These are phyloP conservation scores for Aspergillus nidulans DNA, from an alignment of 495 filamentous ascomycete genomes.

Conservation along the genomic window DNA sequence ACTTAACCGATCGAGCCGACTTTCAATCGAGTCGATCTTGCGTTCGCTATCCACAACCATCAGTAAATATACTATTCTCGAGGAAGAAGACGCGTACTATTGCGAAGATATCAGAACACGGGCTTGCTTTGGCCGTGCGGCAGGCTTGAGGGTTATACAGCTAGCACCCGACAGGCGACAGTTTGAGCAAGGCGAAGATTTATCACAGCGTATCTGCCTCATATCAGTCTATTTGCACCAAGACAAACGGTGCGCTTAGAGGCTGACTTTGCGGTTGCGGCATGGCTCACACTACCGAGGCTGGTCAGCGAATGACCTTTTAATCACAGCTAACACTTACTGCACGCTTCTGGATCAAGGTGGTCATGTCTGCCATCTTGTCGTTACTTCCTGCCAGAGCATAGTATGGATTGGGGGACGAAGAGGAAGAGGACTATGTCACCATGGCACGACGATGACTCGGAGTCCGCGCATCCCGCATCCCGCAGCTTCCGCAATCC, in stretches of 20 bases:
- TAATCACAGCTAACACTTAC: background rate
- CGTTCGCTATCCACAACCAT: background rate
- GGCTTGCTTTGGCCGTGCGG: background rate
- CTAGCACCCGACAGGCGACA: background rate
- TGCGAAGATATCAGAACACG: constrained; percentile 5
- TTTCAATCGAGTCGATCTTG: constrained; percentile 8
- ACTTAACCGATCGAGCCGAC: background rate
- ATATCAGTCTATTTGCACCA: background rate
- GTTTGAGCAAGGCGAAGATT: constrained; percentile 6
- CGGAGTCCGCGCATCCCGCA: background rate
- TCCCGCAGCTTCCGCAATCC: background rate
- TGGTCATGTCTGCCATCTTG: background rate
- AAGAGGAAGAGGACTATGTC: background rate
- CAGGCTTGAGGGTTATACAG: background rate
- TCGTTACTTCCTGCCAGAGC: too few species aligned
- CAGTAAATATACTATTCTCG: background rate
- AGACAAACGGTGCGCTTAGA: background rate
- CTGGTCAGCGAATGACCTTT: background rate
- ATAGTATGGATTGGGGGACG: too few species aligned
- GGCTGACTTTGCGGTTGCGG: background rate
- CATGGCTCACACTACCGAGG: background rate
- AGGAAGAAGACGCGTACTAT: background rate
- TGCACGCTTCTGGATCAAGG: background rate
- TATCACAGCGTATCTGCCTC: constrained; percentile 9
- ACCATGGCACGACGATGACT: background rate